Conservation (phyloP, 257 asterid genomes). For the Eustoma russellianum region DNA sequence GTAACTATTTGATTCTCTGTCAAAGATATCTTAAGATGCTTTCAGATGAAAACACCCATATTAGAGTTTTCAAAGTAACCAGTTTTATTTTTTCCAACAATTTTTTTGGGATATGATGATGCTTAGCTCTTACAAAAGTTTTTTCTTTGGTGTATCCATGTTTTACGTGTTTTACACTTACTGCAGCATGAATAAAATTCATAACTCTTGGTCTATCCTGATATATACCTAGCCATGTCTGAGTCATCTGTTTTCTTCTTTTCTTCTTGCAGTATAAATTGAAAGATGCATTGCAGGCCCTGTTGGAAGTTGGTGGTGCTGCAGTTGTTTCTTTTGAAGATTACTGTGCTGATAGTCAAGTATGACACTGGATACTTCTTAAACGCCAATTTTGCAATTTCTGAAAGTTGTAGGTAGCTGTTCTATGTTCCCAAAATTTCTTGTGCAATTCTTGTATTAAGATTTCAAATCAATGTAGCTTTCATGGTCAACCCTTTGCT, state of each 20-base stretch:
- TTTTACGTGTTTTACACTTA: background rate
- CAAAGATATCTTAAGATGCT: background rate
- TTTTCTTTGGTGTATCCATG: background rate
- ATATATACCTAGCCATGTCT: conserved; percentile 6
- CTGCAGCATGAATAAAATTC: conserved; percentile 8
- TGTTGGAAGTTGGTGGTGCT: conserved; percentile 77
- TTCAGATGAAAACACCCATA: background rate
- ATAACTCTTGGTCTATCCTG: conserved; percentile 1
- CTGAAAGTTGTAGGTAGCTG: no score
- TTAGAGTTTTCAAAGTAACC: background rate
- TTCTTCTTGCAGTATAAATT: conserved; percentile 56
- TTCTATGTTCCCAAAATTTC: background rate
- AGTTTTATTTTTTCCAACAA: background rate
- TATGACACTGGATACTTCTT: conserved; percentile 5
- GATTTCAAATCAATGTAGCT: background rate
- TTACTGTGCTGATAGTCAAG: conserved; percentile 43
- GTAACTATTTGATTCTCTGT: background rate
- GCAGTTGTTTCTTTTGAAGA: conserved; percentile 41
- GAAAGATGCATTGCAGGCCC: conserved; percentile 55
- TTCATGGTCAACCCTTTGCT: background rate
- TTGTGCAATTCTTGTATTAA: background rate
- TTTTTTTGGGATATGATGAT: background rate
- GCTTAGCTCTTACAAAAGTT: background rate
- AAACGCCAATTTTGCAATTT: background rate
- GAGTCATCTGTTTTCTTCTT: conserved; percentile 4